phyloP scores from a whole-genome alignment of 495 filamentous ascomycete species.

The Aspergillus mulundensis region DNA sequence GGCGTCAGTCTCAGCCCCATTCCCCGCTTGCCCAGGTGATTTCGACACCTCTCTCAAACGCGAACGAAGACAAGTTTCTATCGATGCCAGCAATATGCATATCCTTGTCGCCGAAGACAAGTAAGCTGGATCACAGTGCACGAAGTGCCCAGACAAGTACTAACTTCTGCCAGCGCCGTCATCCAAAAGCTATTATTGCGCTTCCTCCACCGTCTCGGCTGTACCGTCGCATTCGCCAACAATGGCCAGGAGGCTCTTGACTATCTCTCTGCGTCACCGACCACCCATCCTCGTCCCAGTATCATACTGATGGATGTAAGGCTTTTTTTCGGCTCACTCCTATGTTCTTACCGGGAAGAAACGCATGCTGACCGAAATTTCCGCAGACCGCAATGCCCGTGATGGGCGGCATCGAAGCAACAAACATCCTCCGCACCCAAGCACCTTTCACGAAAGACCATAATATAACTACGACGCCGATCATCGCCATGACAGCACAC shows the following conservation, averaged over 20 bases:
- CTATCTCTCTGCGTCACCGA: not conserved
- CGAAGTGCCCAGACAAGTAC: not conserved
- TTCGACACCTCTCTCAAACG: no score
- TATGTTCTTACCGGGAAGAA: not conserved
- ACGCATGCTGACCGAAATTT: not conserved
- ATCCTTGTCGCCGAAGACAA: not conserved
- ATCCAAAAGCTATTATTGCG: not conserved
- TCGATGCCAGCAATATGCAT: not conserved
- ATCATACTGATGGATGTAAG: constrained; percentile 4
- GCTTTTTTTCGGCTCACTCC: not conserved
- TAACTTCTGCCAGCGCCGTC: not conserved
- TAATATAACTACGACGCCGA: not conserved
- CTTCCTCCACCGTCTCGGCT: not conserved
- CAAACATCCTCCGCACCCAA: not conserved
- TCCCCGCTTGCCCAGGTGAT: no score
- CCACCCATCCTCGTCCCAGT: not conserved
- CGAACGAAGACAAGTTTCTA: no score
- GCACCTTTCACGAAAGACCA: not conserved
- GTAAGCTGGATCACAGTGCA: not conserved
- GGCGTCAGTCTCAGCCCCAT: no score
- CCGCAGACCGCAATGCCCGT: not conserved
- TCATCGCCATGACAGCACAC: not conserved
- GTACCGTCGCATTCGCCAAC: not conserved
- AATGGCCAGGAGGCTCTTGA: constrained; percentile 1
- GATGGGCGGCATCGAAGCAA: constrained; percentile 3